Evolutionary conservation across 495 filamentous ascomycete genomes (phyloP).

Genomic region (Terfezia boudieri): DNA sequence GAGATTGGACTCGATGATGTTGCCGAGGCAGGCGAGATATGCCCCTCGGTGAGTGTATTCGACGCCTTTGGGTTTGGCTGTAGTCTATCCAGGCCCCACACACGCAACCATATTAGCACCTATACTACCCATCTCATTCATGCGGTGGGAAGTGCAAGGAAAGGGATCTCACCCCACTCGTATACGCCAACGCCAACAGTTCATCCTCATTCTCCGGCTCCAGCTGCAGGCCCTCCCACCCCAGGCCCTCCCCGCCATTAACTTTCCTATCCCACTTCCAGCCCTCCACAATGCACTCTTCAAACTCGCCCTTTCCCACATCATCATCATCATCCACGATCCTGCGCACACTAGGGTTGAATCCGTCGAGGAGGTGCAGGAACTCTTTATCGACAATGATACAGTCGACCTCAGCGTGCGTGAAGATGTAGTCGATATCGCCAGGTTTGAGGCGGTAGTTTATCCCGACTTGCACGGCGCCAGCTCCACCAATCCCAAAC

Average conservation of each 20-base stretch:
- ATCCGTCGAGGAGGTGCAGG: constrained; percentile 41
- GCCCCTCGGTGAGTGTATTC: constrained; percentile 72
- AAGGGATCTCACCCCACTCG: constrained; percentile 33
- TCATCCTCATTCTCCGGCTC: constrained; percentile 53
- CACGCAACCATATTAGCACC: not conserved
- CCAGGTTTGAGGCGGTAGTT: constrained; percentile 77
- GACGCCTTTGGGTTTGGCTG: constrained; percentile 78
- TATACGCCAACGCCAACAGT: constrained; percentile 70
- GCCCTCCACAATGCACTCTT: constrained; percentile 64
- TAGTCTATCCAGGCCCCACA: constrained; percentile 28
- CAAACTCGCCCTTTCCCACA: constrained; percentile 54
- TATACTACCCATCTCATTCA: too few relatives aligned
- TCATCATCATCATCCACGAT: constrained; percentile 73
- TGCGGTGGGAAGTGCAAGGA: not conserved
- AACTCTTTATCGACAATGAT: constrained; percentile 79
- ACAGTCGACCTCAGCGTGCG: constrained; percentile 52
- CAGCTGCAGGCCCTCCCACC: constrained; percentile 55
- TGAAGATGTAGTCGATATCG: constrained; percentile 78
- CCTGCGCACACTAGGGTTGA: constrained; percentile 40
- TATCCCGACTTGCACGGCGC: constrained; percentile 52
- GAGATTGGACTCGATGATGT: constrained; percentile 70
- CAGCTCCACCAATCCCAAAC: constrained; percentile 57
- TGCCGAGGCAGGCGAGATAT: constrained; percentile 66
- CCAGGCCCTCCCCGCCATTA: constrained; percentile 37
- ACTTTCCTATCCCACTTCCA: constrained; percentile 39